Evolutionary conservation across 2,329 filamentous ascomycete genomes (phyloP).

Genomic region (Alternaria incomplexa): DNA sequence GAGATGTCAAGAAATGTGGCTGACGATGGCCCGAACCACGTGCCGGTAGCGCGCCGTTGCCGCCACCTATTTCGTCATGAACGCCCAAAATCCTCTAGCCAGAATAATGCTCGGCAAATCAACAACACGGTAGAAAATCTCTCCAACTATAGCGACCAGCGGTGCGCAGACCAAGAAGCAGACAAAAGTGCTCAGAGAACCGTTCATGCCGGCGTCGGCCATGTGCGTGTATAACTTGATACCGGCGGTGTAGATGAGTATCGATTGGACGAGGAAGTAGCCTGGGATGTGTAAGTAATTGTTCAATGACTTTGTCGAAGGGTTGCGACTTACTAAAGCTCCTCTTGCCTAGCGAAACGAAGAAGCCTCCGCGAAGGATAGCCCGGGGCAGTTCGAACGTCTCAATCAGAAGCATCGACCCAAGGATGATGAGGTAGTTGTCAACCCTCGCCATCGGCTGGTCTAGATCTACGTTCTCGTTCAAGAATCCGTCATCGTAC

Average conservation of each 20-base stretch:
- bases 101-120: slow-evolving; percentile 42
- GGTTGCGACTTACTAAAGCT: slow-evolving; percentile 51
- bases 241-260: slow-evolving; percentile 51
- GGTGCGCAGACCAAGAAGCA: slow-evolving; percentile 35
- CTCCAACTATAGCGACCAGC: slow-evolving; percentile 22
- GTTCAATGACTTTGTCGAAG: background rate
- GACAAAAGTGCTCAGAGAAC: slow-evolving; percentile 22
- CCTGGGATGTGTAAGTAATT: slow-evolving; percentile 36
- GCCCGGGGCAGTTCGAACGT: slow-evolving; percentile 46
- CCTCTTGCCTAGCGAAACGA: slow-evolving; percentile 50
- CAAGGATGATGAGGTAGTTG: slow-evolving; percentile 54
- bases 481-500: slow-evolving; percentile 49
- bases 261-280: slow-evolving; percentile 51
- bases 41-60: background rate
- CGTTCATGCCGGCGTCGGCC: slow-evolving; percentile 16
- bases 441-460: slow-evolving; percentile 51
- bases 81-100: slow-evolving; percentile 31
- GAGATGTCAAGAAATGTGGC: background rate
- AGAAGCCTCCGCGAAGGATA: slow-evolving; percentile 42
- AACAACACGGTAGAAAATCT: slow-evolving; percentile 40
- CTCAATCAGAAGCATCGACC: slow-evolving; percentile 51
- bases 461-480: slow-evolving; percentile 39
- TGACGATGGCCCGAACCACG: background rate
- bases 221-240: slow-evolving; percentile 54
- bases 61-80: slow-evolving; percentile 27